Evolutionary conservation across 139 green algal genomes (phyloP).

Genomic region (Desmodesmus armatus): DNA sequence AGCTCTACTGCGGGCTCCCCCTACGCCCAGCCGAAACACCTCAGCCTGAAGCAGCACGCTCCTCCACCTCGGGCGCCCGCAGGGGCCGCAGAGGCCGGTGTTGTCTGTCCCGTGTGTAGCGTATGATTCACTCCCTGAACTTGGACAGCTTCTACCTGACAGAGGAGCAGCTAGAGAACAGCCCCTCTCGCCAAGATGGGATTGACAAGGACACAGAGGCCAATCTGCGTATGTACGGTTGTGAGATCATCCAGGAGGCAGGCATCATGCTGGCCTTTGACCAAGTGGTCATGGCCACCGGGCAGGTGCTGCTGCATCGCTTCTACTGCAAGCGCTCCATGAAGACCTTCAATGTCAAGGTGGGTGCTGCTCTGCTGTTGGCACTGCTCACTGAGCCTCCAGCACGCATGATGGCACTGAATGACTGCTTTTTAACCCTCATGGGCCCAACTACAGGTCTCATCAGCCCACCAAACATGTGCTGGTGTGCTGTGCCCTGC

Average conservation of each 20-base stretch:
- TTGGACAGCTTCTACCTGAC: constrained; percentile 93
- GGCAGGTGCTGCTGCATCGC: constrained; percentile 92
- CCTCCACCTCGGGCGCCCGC: too few species aligned
- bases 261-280: constrained; percentile 79
- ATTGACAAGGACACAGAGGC: constrained; percentile 82
- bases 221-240: constrained; percentile 81
- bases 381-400: neutral
- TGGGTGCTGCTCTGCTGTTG: constrained; percentile 31
- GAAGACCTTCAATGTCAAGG: constrained; percentile 85
- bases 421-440: too few species aligned
- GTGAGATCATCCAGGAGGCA: constrained; percentile 80
- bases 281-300: constrained; percentile 89
- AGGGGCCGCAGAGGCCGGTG: too few species aligned
- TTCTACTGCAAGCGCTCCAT: constrained; percentile 96
- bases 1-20: too few species aligned
- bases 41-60: too few species aligned
- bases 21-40: too few species aligned
- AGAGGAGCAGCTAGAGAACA: constrained; percentile 76
- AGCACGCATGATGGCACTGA: too few species aligned
- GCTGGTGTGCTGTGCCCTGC: constrained; percentile 37
- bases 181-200: constrained; percentile 76
- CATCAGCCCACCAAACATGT: too few species aligned
- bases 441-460: too few species aligned
- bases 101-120: too few species aligned
- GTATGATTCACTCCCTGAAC: constrained; percentile 72